Percentiles rank a stretch among this genome's conserved stretches.
Evolutionary conservation across 1,139 yeast genomes (phyloP).

Genomic region (Candida sojae): DNA sequence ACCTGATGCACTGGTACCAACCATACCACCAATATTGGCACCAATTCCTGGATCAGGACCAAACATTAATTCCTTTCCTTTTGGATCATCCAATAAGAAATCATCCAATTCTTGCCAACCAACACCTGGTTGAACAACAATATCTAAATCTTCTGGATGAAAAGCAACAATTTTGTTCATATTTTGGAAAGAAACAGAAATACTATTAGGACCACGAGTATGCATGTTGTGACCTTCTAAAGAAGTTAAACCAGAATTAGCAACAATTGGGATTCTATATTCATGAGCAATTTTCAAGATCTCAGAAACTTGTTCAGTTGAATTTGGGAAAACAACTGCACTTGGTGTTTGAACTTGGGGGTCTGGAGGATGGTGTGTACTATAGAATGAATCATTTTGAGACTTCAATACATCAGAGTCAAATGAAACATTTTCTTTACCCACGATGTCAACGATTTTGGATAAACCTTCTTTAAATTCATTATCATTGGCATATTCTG

Average conservation of each 20-base stretch:
- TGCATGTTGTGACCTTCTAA: constrained; percentile 82
- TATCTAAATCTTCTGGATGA: constrained; percentile 47
- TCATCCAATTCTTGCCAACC: constrained; percentile 52
- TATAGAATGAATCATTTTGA: constrained; percentile 65
- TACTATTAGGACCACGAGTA: constrained; percentile 52
- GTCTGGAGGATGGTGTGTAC: constrained; percentile 62
- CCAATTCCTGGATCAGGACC: constrained; percentile 55
- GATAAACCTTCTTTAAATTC: constrained; percentile 15
- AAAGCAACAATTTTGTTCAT: constrained; percentile 37
- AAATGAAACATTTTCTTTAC: constrained; percentile 11
- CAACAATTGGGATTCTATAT: constrained; percentile 67
- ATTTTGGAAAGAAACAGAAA: constrained; percentile 37
- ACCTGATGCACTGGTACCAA: constrained; percentile 47
- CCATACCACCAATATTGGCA: constrained; percentile 50
- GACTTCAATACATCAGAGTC: constrained; percentile 38
- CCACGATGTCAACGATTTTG: constrained; percentile 16
- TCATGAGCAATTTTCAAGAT: constrained; percentile 62
- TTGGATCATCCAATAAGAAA: constrained; percentile 27
- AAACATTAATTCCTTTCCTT: constrained; percentile 40
- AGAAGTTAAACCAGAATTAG: constrained; percentile 80
- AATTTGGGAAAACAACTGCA: constrained; percentile 59
- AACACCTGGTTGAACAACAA: constrained; percentile 49
- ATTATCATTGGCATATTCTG: constrained; percentile 18
- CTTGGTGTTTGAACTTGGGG: constrained; percentile 53
- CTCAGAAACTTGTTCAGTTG: constrained; percentile 65